phyloP scores from a whole-genome alignment of 179 eudicot genomes.

The Spinacia oleracea region DNA sequence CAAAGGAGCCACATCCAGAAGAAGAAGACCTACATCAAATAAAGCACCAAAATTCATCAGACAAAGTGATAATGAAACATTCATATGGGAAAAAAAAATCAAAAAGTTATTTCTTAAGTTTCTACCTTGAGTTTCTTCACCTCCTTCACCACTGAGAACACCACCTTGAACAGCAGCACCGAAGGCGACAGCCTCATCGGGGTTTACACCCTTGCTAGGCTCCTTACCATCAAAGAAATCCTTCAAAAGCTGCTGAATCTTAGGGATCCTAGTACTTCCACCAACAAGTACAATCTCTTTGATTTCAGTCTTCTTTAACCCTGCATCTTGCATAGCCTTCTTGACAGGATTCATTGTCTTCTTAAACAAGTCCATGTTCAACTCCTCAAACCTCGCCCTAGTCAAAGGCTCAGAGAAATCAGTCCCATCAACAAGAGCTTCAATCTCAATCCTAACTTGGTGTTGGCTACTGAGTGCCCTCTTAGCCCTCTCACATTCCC shows the following conservation, averaged over 20 bases:
- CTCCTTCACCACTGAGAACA: constrained; percentile 43
- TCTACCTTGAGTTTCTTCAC: constrained; percentile 38
- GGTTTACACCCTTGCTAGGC: constrained; percentile 43
- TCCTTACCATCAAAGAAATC: constrained; percentile 40
- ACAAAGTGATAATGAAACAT: neutral
- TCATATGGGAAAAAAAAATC: neutral
- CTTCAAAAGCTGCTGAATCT: constrained; percentile 40
- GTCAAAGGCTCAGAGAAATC: constrained; percentile 43
- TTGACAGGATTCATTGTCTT: constrained; percentile 40
- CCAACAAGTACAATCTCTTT: constrained; percentile 43
- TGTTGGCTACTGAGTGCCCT: constrained; percentile 43
- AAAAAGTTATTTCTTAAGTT: no score
- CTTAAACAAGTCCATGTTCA: constrained; percentile 43
- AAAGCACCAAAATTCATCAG: neutral
- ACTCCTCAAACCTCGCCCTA: constrained; percentile 43
- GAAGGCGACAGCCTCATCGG: constrained; percentile 43
- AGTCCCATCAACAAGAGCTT: constrained; percentile 34
- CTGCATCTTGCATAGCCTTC: constrained; percentile 38
- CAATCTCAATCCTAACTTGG: constrained; percentile 44
- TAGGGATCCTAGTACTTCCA: constrained; percentile 44
- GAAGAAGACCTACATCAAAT: constrained; percentile 31
- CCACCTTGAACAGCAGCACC: constrained; percentile 51
- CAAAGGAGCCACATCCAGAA: constrained; percentile 41
- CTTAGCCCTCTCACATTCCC: constrained; percentile 47
- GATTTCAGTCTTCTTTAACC: constrained; percentile 35